These are phyloP conservation scores for Pythium rishiriense DNA, from an alignment of 352 stramenopile species.

Conservation along the genomic window DNA sequence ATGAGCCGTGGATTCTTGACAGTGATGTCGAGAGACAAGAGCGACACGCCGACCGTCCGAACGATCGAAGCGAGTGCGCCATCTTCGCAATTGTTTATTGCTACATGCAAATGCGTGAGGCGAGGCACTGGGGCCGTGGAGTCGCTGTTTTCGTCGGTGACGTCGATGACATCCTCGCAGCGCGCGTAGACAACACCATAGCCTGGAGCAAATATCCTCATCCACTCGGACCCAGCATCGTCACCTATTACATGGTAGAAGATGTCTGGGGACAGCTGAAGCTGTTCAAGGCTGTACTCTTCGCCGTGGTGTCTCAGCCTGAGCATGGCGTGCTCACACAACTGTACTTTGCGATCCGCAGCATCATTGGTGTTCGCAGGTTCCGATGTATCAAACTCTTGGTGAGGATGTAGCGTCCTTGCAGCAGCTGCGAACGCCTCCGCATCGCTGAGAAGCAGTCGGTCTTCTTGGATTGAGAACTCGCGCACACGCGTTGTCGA, in stretches of 20 bases:
- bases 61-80: constrained; percentile 5
- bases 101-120: constrained; percentile 5
- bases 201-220: constrained; percentile 7
- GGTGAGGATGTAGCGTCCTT: background rate
- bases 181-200: constrained; percentile 5
- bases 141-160: background rate
- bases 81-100: constrained; percentile 18
- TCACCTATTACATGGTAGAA: constrained; percentile 3
- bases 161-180: constrained; percentile 3
- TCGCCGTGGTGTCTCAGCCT: background rate
- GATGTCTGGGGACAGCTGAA: background rate
- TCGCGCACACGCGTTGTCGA: constrained; percentile 5
- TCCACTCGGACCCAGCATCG: constrained; percentile 5
- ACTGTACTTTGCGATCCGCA: background rate
- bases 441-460: background rate
- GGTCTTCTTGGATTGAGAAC: constrained; percentile 13
- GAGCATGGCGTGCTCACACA: background rate
- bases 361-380: background rate
- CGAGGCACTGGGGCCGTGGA: background rate
- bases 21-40: constrained; percentile 13
- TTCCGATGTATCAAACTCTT: background rate
- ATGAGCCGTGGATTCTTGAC: constrained; percentile 1
- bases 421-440: background rate
- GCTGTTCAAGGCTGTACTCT: background rate
- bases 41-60: constrained; percentile 1